Percentiles rank a stretch among this genome's conserved stretches.
These are phyloP conservation scores for Phytophthora chlamydospora DNA, from an alignment of 352 stramenopile genomes.

Conservation along the genomic window DNA sequence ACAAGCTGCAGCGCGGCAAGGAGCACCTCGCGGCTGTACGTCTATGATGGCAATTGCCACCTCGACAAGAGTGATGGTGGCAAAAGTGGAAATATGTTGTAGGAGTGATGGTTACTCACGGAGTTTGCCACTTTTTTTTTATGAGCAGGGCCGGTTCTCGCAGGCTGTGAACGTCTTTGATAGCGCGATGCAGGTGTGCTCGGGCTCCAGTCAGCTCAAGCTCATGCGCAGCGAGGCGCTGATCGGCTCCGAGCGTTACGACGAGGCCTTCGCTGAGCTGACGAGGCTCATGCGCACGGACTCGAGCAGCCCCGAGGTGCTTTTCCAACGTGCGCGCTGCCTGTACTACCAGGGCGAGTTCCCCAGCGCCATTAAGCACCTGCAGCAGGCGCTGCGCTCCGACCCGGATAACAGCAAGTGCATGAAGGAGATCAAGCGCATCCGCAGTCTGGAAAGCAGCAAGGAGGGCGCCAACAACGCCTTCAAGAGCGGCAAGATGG, in stretches of 20 bases:
- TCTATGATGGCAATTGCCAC: not conserved
- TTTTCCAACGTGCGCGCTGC: constrained; percentile 88
- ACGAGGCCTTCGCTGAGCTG: constrained; percentile 82
- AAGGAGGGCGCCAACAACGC: constrained; percentile 91
- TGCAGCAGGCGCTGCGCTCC: constrained; percentile 89
- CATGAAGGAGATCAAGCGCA: constrained; percentile 89
- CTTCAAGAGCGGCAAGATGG: constrained; percentile 87
- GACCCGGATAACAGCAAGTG: constrained; percentile 92
- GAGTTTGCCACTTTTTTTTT: not conserved
- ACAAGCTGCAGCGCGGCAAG: constrained; percentile 77
- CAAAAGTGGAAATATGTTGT: no score
- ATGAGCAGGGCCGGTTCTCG: constrained; percentile 56
- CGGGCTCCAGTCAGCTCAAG: constrained; percentile 74
- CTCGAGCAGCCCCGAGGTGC: constrained; percentile 80
- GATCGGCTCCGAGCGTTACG: constrained; percentile 80
- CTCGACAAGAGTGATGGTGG: no score
- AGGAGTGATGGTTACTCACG: no score
- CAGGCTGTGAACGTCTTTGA: constrained; percentile 81
- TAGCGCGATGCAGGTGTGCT: constrained; percentile 69
- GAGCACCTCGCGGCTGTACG: constrained; percentile 71
- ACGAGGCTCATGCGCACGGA: constrained; percentile 88
- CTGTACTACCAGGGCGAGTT: constrained; percentile 95
- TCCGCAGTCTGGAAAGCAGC: constrained; percentile 82
- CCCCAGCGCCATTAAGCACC: constrained; percentile 92
- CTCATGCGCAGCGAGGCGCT: constrained; percentile 72